These are phyloP conservation scores for Neurospora intermedia DNA, from an alignment of 495 filamentous ascomycete species.

Conservation along the genomic window DNA sequence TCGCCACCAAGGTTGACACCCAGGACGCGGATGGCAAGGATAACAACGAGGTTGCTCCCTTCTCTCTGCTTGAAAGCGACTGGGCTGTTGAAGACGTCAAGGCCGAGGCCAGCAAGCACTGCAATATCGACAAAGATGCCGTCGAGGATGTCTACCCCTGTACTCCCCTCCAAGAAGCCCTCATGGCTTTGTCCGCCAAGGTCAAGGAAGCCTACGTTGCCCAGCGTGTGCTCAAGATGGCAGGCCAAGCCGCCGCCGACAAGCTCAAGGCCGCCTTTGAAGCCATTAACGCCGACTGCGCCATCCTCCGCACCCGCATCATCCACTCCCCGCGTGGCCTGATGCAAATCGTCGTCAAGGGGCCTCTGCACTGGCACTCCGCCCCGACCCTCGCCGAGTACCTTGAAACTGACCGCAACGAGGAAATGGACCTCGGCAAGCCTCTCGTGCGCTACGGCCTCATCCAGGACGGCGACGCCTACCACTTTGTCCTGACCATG, in stretches of 20 bases:
- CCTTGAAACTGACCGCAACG: constrained; percentile 30
- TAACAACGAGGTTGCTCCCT: constrained; percentile 8
- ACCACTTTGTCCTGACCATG: constrained; percentile 48
- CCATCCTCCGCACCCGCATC: constrained; percentile 51
- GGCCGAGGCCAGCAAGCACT: constrained; percentile 18
- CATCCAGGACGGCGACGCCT: constrained; percentile 25
- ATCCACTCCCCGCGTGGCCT: constrained; percentile 43
- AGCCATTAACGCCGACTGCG: constrained; percentile 28
- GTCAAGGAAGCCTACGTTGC: constrained; percentile 48
- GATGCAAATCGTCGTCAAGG: constrained; percentile 47
- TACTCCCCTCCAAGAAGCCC: constrained; percentile 59
- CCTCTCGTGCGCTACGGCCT: constrained; percentile 45
- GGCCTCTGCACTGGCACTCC: constrained; percentile 35
- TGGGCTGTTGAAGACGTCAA: constrained; percentile 19
- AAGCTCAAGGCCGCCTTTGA: constrained; percentile 43
- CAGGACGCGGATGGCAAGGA: background rate
- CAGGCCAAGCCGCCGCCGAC: constrained; percentile 19
- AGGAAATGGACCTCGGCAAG: constrained; percentile 43
- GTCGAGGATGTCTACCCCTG: constrained; percentile 61
- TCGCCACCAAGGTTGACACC: constrained; percentile 9
- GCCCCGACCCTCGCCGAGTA: constrained; percentile 35
- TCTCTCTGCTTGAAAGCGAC: constrained; percentile 18
- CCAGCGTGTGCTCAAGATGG: constrained; percentile 31
- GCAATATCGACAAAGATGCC: constrained; percentile 10
- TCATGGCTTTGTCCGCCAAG: constrained; percentile 52